Evolutionary conservation across 1,284 basidiomycete species (phyloP).

Genomic region (Puccinia triticina): DNA sequence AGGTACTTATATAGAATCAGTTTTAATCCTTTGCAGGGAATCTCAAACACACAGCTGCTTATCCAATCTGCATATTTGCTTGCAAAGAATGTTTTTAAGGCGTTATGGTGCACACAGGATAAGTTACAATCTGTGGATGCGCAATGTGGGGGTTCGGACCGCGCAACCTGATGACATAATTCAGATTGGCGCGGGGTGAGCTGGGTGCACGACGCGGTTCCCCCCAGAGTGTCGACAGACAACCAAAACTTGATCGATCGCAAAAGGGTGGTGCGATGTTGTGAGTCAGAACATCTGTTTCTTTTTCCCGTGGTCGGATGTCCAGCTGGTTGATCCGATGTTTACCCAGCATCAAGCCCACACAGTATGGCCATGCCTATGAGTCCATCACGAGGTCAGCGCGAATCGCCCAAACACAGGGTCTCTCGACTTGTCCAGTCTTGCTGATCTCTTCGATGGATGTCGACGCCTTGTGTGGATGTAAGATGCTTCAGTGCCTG

Average conservation of each 20-base stretch:
- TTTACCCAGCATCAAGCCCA: constrained; percentile 30
- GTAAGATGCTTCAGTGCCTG: constrained; percentile 45
- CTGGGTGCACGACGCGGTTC: no score
- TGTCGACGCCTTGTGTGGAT: constrained; percentile 41
- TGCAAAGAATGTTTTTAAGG: no score
- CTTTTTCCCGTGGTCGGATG: not conserved
- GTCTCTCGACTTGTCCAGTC: constrained; percentile 34
- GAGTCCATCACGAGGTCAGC: constrained; percentile 34
- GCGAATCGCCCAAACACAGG: constrained; percentile 22
- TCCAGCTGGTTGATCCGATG: not conserved
- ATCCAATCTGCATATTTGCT: no score
- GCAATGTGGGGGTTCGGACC: no score
- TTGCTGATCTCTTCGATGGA: constrained; percentile 41
- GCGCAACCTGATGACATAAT: no score
- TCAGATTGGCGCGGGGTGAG: no score
- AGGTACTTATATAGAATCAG: no score
- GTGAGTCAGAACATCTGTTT: not conserved
- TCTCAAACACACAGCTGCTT: no score
- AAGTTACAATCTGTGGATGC: no score
- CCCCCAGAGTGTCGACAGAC: not conserved
- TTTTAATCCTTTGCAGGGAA: no score
- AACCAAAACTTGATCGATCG: not conserved
- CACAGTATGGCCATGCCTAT: constrained; percentile 40
- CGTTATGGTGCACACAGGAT: no score
- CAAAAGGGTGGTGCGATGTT: not conserved